These are phyloP conservation scores for Serendipita indica DNA, from an alignment of 768 basidiomycete species.

Conservation along the genomic window DNA sequence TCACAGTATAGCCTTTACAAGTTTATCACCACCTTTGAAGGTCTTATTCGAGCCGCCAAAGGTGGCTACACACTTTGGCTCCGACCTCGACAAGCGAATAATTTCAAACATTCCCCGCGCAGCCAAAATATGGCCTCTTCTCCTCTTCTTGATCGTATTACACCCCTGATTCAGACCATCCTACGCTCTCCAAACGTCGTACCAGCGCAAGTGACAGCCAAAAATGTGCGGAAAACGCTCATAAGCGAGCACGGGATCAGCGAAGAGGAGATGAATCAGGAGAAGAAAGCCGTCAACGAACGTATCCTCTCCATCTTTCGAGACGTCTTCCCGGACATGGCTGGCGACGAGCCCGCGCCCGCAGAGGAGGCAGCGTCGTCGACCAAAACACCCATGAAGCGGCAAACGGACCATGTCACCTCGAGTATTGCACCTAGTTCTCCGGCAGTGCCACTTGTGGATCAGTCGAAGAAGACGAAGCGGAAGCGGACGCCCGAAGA, in stretches of 20 bases:
- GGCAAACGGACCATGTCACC: neutral
- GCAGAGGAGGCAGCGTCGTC: neutral
- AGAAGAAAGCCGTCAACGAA: neutral
- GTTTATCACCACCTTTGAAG: no score
- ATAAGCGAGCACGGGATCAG: slow-evolving; percentile 4
- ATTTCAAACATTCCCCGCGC: no score
- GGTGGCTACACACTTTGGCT: no score
- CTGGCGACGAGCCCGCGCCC: neutral
- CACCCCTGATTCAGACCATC: neutral
- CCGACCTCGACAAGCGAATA: no score
- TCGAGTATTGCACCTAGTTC: neutral
- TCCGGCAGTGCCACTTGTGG: neutral
- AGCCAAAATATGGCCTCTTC: no score
- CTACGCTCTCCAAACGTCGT: neutral
- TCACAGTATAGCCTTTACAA: no score
- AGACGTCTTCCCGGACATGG: neutral
- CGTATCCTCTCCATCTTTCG: neutral
- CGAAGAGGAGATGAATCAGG: neutral
- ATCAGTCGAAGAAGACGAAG: slow-evolving; percentile 16
- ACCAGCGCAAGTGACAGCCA: neutral
- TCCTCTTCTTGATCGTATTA: slow-evolving; percentile 1
- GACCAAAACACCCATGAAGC: neutral
- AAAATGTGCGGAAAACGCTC: slow-evolving; percentile 1
- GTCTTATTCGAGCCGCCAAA: no score
- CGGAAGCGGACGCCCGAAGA: slow-evolving; percentile 14